Conservation (phyloP, 2,329 filamentous ascomycete species). For the Xylariaceae sp. region DNA sequence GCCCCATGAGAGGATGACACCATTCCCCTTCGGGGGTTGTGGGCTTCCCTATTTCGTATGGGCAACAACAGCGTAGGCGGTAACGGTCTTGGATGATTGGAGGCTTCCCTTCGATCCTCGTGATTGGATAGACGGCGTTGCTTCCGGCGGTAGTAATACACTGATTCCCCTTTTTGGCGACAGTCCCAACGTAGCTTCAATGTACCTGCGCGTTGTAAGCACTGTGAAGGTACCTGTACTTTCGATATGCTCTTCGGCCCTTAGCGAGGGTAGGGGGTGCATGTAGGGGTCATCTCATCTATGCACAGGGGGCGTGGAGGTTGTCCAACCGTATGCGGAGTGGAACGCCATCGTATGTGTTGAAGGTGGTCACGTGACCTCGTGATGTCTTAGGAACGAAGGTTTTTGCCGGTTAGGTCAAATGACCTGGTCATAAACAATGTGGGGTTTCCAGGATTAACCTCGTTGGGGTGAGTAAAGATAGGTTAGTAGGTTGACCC, state of each 20-base stretch:
- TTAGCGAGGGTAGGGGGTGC: slow-evolving; percentile 23
- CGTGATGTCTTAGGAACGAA: slow-evolving; percentile 30
- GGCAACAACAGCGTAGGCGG: slow-evolving; percentile 31
- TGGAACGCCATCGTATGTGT: slow-evolving; percentile 31
- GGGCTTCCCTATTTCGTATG: slow-evolving; percentile 47
- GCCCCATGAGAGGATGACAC: slow-evolving; percentile 36
- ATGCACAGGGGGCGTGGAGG: slow-evolving; percentile 29
- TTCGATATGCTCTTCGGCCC: slow-evolving; percentile 12
- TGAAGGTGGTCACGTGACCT: slow-evolving; percentile 43
- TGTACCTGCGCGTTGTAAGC: slow-evolving; percentile 38
- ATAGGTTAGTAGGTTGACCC: slow-evolving; percentile 2
- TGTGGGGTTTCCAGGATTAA: slow-evolving; percentile 6
- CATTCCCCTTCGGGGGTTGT: slow-evolving; percentile 45
- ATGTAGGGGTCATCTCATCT: slow-evolving; percentile 29
- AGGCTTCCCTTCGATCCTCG: slow-evolving; percentile 31
- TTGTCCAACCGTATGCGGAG: slow-evolving; percentile 31
- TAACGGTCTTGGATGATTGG: slow-evolving; percentile 27
- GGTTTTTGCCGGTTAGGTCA: slow-evolving; percentile 8
- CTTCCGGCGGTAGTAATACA: slow-evolving; percentile 39
- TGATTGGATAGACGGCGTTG: slow-evolving; percentile 36
- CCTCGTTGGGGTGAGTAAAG: background rate
- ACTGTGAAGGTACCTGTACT: slow-evolving; percentile 30
- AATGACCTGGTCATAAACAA: slow-evolving; percentile 16
- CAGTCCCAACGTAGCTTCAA: slow-evolving; percentile 29
- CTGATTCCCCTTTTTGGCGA: slow-evolving; percentile 33